A percentile compares a stretch with the other conserved stretches of the same genome.
Conservation (phyloP, 306 rosid genomes). For the Cyclanthera cordifolia region DNA sequence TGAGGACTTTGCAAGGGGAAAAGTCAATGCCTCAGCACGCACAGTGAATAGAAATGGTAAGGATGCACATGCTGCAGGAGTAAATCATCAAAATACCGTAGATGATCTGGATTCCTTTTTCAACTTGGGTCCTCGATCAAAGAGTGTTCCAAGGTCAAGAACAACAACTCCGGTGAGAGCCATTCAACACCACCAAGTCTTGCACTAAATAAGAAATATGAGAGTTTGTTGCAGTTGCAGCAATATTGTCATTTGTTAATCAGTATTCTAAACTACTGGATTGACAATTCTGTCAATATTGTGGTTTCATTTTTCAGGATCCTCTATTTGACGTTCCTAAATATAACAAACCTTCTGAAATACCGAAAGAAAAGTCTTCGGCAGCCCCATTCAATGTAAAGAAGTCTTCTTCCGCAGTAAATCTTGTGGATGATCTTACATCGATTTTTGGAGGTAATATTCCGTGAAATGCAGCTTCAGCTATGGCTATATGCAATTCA, state of each 20-base stretch:
- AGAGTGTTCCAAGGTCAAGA: slow-evolving; percentile 75
- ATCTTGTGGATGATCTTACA: slow-evolving; percentile 53
- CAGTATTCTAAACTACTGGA: slow-evolving; percentile 18
- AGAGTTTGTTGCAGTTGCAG: not conserved
- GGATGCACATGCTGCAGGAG: slow-evolving; percentile 22
- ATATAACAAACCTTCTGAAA: slow-evolving; percentile 35
- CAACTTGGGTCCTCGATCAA: slow-evolving; percentile 44
- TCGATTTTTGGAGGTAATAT: slow-evolving; percentile 59
- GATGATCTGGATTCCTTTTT: slow-evolving; percentile 74
- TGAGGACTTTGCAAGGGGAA: slow-evolving; percentile 63
- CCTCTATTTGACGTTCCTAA: slow-evolving; percentile 31
- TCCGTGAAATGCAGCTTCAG: slow-evolving; percentile 16
- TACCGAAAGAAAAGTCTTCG: slow-evolving; percentile 34
- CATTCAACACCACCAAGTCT: not conserved
- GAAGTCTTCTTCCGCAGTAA: slow-evolving; percentile 39
- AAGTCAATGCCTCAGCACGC: slow-evolving; percentile 5
- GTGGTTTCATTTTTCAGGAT: slow-evolving; percentile 33
- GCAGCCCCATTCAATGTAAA: slow-evolving; percentile 32
- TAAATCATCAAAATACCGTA: slow-evolving; percentile 17
- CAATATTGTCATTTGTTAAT: slow-evolving; percentile 15
- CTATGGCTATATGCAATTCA: not conserved
- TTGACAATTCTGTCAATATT: not conserved
- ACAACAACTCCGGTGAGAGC: slow-evolving; percentile 41
- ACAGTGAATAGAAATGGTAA: not conserved
- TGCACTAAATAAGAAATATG: slow-evolving; percentile 12